Evolutionary conservation across 192 early-diverging fungal species (phyloP), one percentile per base, ranked within the genome.

Genomic region (Backusella psychrophila): DNA sequence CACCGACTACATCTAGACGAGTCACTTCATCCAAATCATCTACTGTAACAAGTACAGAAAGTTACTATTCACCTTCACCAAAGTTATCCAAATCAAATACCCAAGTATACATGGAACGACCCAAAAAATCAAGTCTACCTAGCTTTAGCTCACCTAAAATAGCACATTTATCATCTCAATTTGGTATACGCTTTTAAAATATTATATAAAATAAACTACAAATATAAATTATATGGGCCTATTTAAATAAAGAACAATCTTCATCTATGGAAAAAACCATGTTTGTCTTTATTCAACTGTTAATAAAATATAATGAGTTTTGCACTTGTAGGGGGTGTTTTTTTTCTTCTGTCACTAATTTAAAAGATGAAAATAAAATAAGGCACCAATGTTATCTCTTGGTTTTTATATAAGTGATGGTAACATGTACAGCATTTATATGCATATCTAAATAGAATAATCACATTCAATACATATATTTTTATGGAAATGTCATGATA

Each of bases 31-130:
- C 70, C 15, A 46, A 39, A 31, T 63, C 56, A 26, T 31, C 44
- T 17, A 39, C 39, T 71, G n/a, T 44, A 36, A 39, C 17, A 3
- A 29, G 17, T 46, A 35, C 68, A n/a, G 38, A 38, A 21, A 39
- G 17, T 21, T 8, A 44, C 3, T 36, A 31, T 46, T 23, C 38
- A 69, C 70, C 70, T 31, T 71, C 70, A 17, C 70, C 70, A 41
- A 71, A 71, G 26, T 17, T 49, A 71, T 71, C 70, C 42, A 71
- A 71, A 49, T 71, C 70, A 49, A 71, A 44, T 71, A 44, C 35
- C 9, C 21, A 21, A n/a, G 15, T 29, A 29, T 68, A 68, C 15
- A 44, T 33, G 23, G 70, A 71, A 19, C n/a, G 70, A 19, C 70
- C 21, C 11, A 36, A 41, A 26, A 71, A 71, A 71, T 2, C 70